phyloP scores from a whole-genome alignment of 2,329 filamentous ascomycete species.

The Aspergillus persii region DNA sequence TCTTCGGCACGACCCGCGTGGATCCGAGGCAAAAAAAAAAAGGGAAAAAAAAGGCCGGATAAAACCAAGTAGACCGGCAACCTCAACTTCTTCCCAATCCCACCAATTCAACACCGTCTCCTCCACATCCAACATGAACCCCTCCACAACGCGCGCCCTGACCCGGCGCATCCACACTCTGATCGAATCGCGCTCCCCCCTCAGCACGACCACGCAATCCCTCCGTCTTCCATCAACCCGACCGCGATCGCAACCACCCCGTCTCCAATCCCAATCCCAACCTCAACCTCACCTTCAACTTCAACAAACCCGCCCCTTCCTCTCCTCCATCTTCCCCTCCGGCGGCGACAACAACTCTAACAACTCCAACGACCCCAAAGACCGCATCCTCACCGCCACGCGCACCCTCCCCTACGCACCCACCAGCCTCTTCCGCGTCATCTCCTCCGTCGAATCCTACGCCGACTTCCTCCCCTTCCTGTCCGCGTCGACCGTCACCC shows the following conservation, averaged over 20 bases:
- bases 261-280: neutral
- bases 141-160: neutral
- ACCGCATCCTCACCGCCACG: constrained; percentile 68
- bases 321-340: constrained; percentile 28
- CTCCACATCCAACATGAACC: neutral
- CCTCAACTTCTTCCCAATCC: neutral
- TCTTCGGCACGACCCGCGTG: constrained; percentile 6
- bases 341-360: constrained; percentile 14
- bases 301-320: constrained; percentile 26
- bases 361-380: constrained; percentile 35
- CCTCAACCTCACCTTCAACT: neutral
- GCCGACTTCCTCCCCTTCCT: constrained; percentile 89
- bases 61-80: neutral
- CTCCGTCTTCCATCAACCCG: neutral
- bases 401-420: constrained; percentile 75
- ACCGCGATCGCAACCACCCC: neutral
- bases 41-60: neutral
- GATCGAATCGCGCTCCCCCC: neutral
- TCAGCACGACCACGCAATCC: neutral
- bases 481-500: constrained; percentile 70
- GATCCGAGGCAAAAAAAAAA: neutral
- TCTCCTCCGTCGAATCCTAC: constrained; percentile 87
- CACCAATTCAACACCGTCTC: neutral
- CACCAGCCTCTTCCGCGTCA: constrained; percentile 72
- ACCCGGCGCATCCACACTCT: neutral